These are phyloP conservation scores for Colletotrichum tanaceti DNA, from an alignment of 2,329 filamentous ascomycete species.

Conservation along the genomic window DNA sequence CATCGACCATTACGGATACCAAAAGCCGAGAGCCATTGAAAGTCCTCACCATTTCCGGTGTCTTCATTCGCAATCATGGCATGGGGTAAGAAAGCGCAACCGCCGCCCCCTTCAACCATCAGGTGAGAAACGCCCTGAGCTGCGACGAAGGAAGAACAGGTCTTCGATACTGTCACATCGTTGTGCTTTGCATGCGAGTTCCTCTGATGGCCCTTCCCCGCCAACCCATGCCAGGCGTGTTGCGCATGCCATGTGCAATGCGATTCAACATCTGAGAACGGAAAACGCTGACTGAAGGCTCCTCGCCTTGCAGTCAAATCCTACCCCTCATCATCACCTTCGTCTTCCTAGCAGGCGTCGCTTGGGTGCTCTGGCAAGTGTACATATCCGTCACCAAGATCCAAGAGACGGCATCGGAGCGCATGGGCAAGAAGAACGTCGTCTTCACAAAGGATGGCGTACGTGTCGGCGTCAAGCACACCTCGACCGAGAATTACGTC, in stretches of 20 bases:
- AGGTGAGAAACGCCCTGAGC: conserved; percentile 19
- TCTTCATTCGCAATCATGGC: conserved; percentile 26
- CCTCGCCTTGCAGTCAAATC: conserved; percentile 62
- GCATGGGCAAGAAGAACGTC: conserved; percentile 81
- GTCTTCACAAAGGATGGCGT: conserved; percentile 80
- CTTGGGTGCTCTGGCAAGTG: conserved; percentile 78
- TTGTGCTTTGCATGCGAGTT: not conserved
- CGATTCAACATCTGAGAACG: not conserved
- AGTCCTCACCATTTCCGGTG: not conserved
- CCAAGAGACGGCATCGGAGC: conserved; percentile 71
- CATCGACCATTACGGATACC: too few relatives aligned
- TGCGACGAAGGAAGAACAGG: not conserved
- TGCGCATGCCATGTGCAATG: not conserved
- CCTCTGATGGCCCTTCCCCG: not conserved
- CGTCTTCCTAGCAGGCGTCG: conserved; percentile 65
- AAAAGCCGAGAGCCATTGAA: not conserved
- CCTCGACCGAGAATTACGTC: conserved; percentile 76
- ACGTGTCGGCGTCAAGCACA: conserved; percentile 76
- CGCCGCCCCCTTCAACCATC: conserved; percentile 31
- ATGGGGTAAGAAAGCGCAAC: conserved; percentile 36
- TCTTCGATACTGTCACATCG: not conserved
- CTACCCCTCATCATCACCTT: conserved; percentile 76
- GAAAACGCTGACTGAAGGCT: conserved; percentile 14
- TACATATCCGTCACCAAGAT: conserved; percentile 76
- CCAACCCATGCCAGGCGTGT: not conserved